Evolutionary conservation across 2,329 filamentous ascomycete genomes (phyloP).

Genomic region (Raffaelea deltoideospora): DNA sequence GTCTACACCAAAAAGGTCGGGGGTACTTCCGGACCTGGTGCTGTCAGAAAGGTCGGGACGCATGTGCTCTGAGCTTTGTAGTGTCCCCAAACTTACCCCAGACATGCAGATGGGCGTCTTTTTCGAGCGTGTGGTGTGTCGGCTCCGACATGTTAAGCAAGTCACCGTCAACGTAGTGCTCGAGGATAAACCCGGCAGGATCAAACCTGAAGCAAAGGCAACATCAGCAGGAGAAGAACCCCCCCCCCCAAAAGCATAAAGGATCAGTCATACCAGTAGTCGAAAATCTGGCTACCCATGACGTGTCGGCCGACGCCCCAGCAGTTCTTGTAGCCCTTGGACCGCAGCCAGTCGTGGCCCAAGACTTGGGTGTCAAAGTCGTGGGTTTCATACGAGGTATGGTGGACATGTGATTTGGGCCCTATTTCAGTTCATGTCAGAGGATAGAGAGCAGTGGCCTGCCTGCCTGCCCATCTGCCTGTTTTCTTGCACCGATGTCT

Average conservation of each 20-base stretch:
- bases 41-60: neutral
- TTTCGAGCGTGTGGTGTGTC: conserved; percentile 23
- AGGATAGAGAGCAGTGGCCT: too few species aligned
- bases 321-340: conserved; percentile 46
- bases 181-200: conserved; percentile 45
- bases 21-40: conserved; percentile 7
- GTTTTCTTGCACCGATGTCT: too few species aligned
- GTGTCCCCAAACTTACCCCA: conserved; percentile 19
- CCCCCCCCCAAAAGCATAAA: too few species aligned
- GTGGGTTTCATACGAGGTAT: conserved; percentile 54
- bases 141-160: conserved; percentile 39
- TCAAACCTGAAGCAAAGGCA: conserved; percentile 33
- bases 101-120: conserved; percentile 27
- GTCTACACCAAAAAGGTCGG: conserved; percentile 6
- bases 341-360: conserved; percentile 52
- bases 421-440: conserved; percentile 8
- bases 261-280: conserved; percentile 59
- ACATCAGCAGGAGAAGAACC: too few species aligned
- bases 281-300: conserved; percentile 56
- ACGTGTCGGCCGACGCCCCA: conserved; percentile 62
- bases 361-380: conserved; percentile 57
- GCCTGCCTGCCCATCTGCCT: too few species aligned
- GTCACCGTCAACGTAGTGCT: conserved; percentile 60
- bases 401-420: conserved; percentile 41
- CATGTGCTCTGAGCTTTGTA: neutral